Conservation (phyloP, 345 rosid species). For the Eucalyptus tenuipes region DNA sequence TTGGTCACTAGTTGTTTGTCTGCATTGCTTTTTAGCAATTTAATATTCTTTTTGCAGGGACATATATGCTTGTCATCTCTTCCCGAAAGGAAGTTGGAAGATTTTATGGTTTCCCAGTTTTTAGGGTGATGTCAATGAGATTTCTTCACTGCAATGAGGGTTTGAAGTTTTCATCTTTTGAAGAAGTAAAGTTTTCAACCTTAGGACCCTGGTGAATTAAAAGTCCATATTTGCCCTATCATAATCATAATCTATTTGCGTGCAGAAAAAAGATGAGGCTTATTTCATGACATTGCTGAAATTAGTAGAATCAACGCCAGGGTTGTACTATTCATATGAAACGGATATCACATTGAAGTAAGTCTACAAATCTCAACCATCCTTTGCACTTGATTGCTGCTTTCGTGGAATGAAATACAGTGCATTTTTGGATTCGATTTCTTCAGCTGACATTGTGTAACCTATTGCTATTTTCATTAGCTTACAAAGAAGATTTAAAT, state of each 20-base stretch:
- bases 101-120: slow-evolving; percentile 73
- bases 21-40: not conserved
- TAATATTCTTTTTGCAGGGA: slow-evolving; percentile 25
- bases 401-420: not conserved
- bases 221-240: not conserved
- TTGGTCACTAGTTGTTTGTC: not conserved
- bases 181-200: slow-evolving; percentile 46
- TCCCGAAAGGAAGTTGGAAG: slow-evolving; percentile 59
- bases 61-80: slow-evolving; percentile 64
- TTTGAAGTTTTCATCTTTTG: slow-evolving; percentile 46
- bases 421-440: not conserved
- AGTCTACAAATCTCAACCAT: not conserved
- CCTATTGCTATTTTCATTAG: slow-evolving; percentile 18
- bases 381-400: not conserved
- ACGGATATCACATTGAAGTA: slow-evolving; percentile 96
- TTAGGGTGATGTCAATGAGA: slow-evolving; percentile 54
- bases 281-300: slow-evolving; percentile 67
- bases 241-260: not conserved
- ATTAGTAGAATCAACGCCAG: slow-evolving; percentile 73
- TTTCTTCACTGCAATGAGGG: slow-evolving; percentile 71
- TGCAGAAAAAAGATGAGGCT: slow-evolving; percentile 81
- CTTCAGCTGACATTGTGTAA: not conserved
- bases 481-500: slow-evolving; percentile 82
- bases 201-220: not conserved
- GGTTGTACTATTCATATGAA: slow-evolving; percentile 77